Evolutionary conservation across 2,329 filamentous ascomycete genomes (phyloP).

Genomic region (Diplodia intermedia): DNA sequence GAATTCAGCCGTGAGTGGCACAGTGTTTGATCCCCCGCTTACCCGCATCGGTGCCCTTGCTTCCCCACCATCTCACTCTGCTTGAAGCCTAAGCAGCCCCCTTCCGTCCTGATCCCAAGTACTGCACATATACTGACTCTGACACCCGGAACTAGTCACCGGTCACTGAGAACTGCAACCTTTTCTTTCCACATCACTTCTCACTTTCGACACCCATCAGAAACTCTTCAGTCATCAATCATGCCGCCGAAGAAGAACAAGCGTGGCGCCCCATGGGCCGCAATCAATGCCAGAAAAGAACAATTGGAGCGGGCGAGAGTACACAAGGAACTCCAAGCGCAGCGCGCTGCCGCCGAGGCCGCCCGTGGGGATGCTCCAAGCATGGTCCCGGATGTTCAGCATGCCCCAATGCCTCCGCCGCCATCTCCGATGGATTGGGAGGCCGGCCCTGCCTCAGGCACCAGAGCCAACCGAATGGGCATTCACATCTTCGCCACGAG

Average conservation of each 20-base stretch:
- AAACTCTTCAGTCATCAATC: too few relatives aligned
- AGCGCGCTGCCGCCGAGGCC: background rate
- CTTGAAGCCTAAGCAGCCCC: too few relatives aligned
- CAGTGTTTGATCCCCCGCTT: background rate
- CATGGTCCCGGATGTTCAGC: background rate
- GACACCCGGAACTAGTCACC: too few relatives aligned
- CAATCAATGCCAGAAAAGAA: background rate
- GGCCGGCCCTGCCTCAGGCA: background rate
- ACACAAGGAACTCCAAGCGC: background rate
- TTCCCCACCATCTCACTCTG: too few relatives aligned
- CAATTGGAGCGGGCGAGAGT: background rate
- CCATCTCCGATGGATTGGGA: background rate
- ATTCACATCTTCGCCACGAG: background rate
- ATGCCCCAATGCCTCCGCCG: background rate
- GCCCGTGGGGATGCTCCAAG: background rate
- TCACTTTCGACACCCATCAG: too few relatives aligned
- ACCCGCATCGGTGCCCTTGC: background rate
- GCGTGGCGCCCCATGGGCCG: background rate
- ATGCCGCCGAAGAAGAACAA: slow-evolving; percentile 1
- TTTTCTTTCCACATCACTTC: too few relatives aligned
- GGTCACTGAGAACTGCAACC: too few relatives aligned
- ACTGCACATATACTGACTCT: too few relatives aligned
- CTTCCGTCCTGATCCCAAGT: too few relatives aligned
- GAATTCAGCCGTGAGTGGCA: background rate
- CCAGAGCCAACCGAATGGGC: background rate